These are phyloP conservation scores for Cercophora newfieldiana DNA, from an alignment of 495 filamentous ascomycete species.

Conservation along the genomic window DNA sequence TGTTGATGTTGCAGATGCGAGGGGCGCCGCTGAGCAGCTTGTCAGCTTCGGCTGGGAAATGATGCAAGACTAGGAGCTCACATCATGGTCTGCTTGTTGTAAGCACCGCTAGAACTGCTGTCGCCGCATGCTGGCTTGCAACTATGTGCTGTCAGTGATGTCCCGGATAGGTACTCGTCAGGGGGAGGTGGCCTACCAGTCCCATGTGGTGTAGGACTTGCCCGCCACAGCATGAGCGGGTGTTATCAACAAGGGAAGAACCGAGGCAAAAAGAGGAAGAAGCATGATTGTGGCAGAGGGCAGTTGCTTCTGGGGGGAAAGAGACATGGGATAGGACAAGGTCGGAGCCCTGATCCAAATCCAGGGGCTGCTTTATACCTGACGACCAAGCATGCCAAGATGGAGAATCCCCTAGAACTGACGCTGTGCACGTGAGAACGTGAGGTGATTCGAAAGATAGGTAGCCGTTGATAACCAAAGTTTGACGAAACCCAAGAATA, in stretches of 20 bases:
- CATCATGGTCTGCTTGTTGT: constrained; percentile 19
- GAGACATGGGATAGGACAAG: too few relatives aligned
- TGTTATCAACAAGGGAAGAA: neutral
- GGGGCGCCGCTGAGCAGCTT: constrained; percentile 11
- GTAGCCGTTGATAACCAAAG: neutral
- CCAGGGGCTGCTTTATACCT: too few relatives aligned
- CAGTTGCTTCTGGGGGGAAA: too few relatives aligned
- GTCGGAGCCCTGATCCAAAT: too few relatives aligned
- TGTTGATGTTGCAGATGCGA: constrained; percentile 19
- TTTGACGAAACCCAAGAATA: neutral
- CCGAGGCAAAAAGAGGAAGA: neutral
- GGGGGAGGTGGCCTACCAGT: constrained; percentile 7
- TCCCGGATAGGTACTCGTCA: neutral
- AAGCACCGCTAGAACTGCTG: constrained; percentile 5
- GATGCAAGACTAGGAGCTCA: neutral
- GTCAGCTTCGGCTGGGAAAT: neutral
- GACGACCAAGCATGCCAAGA: too few relatives aligned
- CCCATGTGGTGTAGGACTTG: constrained; percentile 19
- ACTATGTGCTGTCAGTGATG: neutral
- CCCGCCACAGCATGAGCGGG: constrained; percentile 8
- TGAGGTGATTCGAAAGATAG: neutral
- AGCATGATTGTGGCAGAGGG: neutral
- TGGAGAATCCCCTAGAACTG: too few relatives aligned
- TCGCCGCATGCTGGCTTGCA: constrained; percentile 20
- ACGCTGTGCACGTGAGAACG: too few relatives aligned